These are phyloP conservation scores for Haematococcus sp. DNA, from an alignment of 139 green algal species.

Conservation along the genomic window DNA sequence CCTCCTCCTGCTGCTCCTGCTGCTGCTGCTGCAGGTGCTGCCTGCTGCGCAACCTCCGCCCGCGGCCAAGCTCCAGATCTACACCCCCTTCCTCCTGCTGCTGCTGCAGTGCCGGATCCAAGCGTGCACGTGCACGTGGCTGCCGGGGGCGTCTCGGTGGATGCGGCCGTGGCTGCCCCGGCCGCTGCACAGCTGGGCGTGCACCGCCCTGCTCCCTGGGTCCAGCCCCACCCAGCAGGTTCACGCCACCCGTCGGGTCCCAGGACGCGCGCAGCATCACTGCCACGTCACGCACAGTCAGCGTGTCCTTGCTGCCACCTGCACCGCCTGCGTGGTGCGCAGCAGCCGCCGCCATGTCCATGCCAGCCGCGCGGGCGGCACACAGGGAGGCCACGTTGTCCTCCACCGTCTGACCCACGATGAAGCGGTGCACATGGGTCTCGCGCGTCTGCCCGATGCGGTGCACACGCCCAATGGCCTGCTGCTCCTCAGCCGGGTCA, in stretches of 20 bases:
- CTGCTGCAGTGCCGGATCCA: not conserved
- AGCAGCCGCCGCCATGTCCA: constrained; percentile 40
- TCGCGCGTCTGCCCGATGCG: constrained; percentile 67
- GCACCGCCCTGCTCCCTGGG: too few relatives aligned
- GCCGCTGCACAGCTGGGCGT: too few relatives aligned
- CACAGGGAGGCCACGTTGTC: constrained; percentile 68
- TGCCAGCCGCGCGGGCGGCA: constrained; percentile 36
- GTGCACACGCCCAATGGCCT: constrained; percentile 76
- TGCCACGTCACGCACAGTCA: constrained; percentile 3
- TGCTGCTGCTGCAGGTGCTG: not conserved
- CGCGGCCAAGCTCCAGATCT: not conserved
- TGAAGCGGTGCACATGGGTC: constrained; percentile 60
- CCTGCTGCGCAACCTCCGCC: not conserved
- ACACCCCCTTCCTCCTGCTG: not conserved
- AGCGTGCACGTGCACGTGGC: not conserved
- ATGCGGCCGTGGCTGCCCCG: too few relatives aligned
- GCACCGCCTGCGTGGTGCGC: not conserved
- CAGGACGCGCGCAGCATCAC: not conserved
- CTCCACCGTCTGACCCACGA: constrained; percentile 64
- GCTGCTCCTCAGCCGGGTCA: constrained; percentile 77
- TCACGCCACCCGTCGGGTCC: not conserved
- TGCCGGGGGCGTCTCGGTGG: too few relatives aligned
- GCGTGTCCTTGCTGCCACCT: not conserved
- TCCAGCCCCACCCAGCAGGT: not conserved
- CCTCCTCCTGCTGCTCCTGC: not conserved